Evolutionary conservation across 164 flowering plant genomes (phyloP), one percentile per base, ranked within the genome.

Genomic region (Chloranthus sessilifolius): DNA sequence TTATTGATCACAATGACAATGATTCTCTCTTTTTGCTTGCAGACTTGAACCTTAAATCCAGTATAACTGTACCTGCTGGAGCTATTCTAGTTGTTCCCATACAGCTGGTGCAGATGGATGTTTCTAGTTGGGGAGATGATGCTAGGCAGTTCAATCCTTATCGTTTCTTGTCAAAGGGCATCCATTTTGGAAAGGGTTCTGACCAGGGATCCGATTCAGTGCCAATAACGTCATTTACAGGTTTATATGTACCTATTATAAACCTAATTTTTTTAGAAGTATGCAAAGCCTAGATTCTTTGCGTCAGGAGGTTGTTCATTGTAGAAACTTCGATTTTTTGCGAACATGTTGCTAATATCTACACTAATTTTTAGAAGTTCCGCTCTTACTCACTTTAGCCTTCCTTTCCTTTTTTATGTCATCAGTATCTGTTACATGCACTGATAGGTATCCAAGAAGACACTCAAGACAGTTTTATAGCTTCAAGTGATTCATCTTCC

Each of bases 71-170:
- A 55, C 88, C 88, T 20, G 78, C 82, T 67, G 82, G 80, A 53
- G 64, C 82, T 23, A 58, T 72, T 45, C 41, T 81, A 15, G 78
- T 76, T 54, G 82, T 78, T 26, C 83, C 88, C 27, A 40, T 76
- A 19, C 81, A 74, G 59, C 66, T 76, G 81, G 70, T 81, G 38
- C 88, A 81, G 60, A 74, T 47, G 65, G 83, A 81, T 47, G 55
- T 49, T 47, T 66, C 69, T 28, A 68, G 48, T 45, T 81, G 88
- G 88, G 83, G 82, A 28, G 65, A 22, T 61, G 88, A 81, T 69
- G 77, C 81, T 15, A 35, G 49, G 17, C 51, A 74, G 64, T 81
- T 81, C 47, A 81, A 78, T 59, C 88, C 87, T 30, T 53, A 63
- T 48, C 80, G 83, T 5, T 78, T 81, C 64, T 38, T 76, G 53